Conservation (phyloP, 2,329 filamentous ascomycete genomes). For the Aspergillus viridinutans region DNA sequence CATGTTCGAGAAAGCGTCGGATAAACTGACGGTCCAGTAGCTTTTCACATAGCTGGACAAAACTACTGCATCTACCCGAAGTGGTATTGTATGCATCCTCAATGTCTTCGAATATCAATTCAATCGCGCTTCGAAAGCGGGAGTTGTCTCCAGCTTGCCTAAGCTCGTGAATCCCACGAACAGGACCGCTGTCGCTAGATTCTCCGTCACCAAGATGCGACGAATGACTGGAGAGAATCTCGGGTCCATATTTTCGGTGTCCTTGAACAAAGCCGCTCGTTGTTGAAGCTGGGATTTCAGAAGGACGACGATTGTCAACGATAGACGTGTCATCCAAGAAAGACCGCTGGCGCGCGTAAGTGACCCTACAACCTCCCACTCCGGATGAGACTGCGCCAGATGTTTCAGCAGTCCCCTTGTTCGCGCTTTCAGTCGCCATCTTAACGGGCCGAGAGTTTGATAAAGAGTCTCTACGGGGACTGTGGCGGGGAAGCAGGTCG, state of each 20-base stretch:
- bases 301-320: constrained; percentile 8
- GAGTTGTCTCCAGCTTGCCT: constrained; percentile 55
- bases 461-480: background rate
- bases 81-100: constrained; percentile 43
- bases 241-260: constrained; percentile 3
- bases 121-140: constrained; percentile 53
- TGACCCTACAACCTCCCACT: constrained; percentile 44
- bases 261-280: constrained; percentile 2
- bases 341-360: constrained; percentile 57
- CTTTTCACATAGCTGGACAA: constrained; percentile 54
- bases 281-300: constrained; percentile 2
- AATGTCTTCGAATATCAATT: constrained; percentile 57
- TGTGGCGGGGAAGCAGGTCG: background rate
- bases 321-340: constrained; percentile 51
- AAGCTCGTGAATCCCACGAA: constrained; percentile 60
- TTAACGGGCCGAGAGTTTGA: background rate
- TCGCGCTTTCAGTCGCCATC: background rate
- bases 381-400: constrained; percentile 16
- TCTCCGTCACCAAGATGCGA: constrained; percentile 44
- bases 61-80: constrained; percentile 49
- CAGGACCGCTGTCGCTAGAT: constrained; percentile 38
- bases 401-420: constrained; percentile 6
- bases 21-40: constrained; percentile 42
- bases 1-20: constrained; percentile 65
- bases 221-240: constrained; percentile 8